Evolutionary conservation across 2,329 filamentous ascomycete genomes (phyloP).

Genomic region (Plenodomus lindquistii): DNA sequence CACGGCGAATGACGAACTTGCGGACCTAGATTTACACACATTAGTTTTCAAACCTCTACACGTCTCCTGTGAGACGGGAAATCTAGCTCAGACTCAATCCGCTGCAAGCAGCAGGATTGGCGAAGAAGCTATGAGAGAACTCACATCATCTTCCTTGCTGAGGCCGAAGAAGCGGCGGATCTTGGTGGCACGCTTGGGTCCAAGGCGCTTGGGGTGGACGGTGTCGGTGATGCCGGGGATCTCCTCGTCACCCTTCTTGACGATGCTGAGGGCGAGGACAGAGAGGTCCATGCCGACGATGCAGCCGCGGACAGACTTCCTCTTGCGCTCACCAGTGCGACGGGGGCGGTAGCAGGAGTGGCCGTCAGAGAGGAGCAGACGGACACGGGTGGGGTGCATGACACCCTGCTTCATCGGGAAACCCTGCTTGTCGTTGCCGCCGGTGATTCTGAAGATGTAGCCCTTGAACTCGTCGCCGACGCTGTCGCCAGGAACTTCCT

Average conservation of each 20-base stretch:
- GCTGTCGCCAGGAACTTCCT: constrained; percentile 89
- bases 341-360: constrained; percentile 99
- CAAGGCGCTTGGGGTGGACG: constrained; percentile 98
- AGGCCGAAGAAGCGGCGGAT: constrained; percentile 99
- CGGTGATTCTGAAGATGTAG: constrained; percentile 99
- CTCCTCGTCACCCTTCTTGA: constrained; percentile 96
- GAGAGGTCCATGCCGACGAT: constrained; percentile 96
- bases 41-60: constrained; percentile 21
- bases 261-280: constrained; percentile 89
- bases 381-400: constrained; percentile 98
- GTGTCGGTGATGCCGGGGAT: constrained; percentile 96
- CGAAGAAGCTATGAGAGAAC: constrained; percentile 72
- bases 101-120: constrained; percentile 51
- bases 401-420: constrained; percentile 99
- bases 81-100: constrained; percentile 53
- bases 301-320: constrained; percentile 98
- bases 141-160: constrained; percentile 99
- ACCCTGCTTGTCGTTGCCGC: constrained; percentile 99
- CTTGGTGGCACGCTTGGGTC: constrained; percentile 99
- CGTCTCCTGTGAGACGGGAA: background rate
- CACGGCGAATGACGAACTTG: constrained; percentile 99
- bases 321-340: constrained; percentile 97
- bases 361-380: constrained; percentile 91
- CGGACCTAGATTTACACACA: constrained; percentile 69
- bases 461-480: constrained; percentile 99